A percentile compares a stretch with the other conserved stretches of the same genome.
phyloP scores from a whole-genome alignment of 2,329 filamentous ascomycete genomes.

The Trichoderma polysporum region DNA sequence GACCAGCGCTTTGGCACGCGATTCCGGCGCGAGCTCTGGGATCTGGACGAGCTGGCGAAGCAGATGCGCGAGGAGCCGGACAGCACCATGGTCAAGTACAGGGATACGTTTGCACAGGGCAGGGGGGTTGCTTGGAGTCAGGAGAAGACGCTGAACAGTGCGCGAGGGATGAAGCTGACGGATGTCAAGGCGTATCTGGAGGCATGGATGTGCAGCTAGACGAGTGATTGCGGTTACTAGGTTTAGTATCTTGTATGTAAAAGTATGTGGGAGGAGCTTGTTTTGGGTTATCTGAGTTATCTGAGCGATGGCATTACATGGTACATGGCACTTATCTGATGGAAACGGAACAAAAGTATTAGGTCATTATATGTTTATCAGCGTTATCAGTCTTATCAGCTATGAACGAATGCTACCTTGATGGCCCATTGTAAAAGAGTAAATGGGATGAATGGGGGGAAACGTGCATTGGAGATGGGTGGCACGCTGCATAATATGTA shows the following conservation, averaged over 20 bases:
- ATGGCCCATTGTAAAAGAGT: too few species aligned
- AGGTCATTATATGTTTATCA: neutral
- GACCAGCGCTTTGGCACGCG: constrained; percentile 40
- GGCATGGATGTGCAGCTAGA: constrained; percentile 22
- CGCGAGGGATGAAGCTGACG: constrained; percentile 46
- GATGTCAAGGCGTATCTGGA: constrained; percentile 43
- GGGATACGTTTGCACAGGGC: constrained; percentile 59
- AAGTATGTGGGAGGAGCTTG: neutral
- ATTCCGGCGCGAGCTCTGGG: constrained; percentile 53
- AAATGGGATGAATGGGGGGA: neutral
- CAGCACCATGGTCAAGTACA: constrained; percentile 56
- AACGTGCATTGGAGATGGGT: neutral
- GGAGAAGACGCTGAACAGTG: constrained; percentile 51
- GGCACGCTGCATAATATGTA: neutral
- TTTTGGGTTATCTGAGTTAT: neutral
- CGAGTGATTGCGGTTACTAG: neutral
- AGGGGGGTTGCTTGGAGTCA: constrained; percentile 59
- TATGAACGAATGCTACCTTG: neutral
- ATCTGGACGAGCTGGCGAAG: constrained; percentile 41
- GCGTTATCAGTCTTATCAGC: constrained; percentile 5
- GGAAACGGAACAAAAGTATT: neutral
- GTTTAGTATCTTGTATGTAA: neutral
- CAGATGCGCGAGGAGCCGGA: constrained; percentile 48
- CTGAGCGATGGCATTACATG: too few species aligned
- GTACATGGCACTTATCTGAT: neutral